phyloP scores from a whole-genome alignment of 352 stramenopile genomes.

The Phytophthora idaei region DNA sequence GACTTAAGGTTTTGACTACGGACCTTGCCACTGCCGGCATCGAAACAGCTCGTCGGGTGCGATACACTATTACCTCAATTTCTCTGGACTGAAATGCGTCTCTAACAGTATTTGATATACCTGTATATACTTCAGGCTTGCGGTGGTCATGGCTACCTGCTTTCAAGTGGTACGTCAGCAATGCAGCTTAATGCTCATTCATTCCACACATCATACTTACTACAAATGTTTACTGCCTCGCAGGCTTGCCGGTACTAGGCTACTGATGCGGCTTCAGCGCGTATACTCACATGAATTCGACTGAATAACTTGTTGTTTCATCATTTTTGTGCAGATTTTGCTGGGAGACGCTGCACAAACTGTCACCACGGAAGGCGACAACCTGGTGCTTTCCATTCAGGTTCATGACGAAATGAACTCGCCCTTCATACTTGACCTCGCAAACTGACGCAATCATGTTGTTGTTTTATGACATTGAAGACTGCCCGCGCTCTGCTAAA shows the following conservation, averaged over 20 bases:
- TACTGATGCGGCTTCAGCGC: neutral
- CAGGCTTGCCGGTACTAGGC: slow-evolving; percentile 40
- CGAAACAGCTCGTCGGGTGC: slow-evolving; percentile 53
- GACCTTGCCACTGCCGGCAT: slow-evolving; percentile 58
- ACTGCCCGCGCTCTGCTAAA: slow-evolving; percentile 58
- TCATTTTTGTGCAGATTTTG: slow-evolving; percentile 51
- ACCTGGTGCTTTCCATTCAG: slow-evolving; percentile 95
- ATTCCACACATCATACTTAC: too few species aligned
- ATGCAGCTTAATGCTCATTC: too few species aligned
- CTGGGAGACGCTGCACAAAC: slow-evolving; percentile 92
- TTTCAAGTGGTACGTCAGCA: slow-evolving; percentile 64
- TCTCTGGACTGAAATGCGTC: slow-evolving; percentile 26
- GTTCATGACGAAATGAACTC: slow-evolving; percentile 10
- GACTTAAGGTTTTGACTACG: slow-evolving; percentile 60
- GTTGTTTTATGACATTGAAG: slow-evolving; percentile 1
- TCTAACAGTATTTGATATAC: neutral
- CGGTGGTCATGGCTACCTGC: slow-evolving; percentile 94
- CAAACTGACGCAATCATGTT: neutral
- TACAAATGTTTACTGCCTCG: too few species aligned
- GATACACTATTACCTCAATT: slow-evolving; percentile 49
- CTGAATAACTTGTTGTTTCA: neutral
- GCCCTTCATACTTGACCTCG: neutral
- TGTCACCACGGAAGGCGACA: slow-evolving; percentile 96
- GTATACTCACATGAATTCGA: too few species aligned
- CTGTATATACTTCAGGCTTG: slow-evolving; percentile 57